phyloP scores from a whole-genome alignment of 768 basidiomycete genomes.

The Antrodiella citrinella region DNA sequence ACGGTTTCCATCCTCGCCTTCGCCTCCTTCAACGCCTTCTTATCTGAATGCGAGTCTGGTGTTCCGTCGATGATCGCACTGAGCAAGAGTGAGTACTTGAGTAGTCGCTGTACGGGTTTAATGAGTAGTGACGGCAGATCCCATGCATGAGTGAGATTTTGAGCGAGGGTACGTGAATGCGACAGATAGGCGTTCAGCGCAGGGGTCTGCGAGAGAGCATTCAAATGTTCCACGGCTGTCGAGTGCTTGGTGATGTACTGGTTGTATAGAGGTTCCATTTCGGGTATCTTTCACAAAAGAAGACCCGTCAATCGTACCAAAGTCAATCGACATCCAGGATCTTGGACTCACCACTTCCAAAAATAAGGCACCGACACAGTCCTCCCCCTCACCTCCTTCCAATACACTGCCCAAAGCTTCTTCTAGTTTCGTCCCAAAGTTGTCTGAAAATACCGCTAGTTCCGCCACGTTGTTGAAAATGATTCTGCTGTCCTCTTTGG shows the following conservation, averaged over 20 bases:
- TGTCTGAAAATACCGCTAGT: conserved; percentile 64
- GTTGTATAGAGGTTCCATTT: conserved; percentile 66
- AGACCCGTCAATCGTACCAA: conserved; percentile 4
- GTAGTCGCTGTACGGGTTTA: conserved; percentile 92
- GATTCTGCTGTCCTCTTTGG: conserved; percentile 55
- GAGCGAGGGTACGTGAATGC: conserved; percentile 57
- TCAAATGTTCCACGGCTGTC: conserved; percentile 62
- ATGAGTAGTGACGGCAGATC: conserved; percentile 92
- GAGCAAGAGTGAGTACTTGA: conserved; percentile 90
- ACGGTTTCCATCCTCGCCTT: conserved; percentile 60
- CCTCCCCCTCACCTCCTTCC: conserved; percentile 60
- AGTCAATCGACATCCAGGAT: conserved; percentile 5
- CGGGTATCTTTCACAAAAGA: conserved; percentile 44
- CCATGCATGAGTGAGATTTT: conserved; percentile 78
- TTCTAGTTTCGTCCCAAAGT: conserved; percentile 57
- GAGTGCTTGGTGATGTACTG: conserved; percentile 78
- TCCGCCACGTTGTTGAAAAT: conserved; percentile 76
- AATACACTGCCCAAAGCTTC: conserved; percentile 54
- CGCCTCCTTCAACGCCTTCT: conserved; percentile 45
- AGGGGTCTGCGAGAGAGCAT: conserved; percentile 39
- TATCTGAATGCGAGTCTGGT: conserved; percentile 59
- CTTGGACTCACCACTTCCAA: conserved; percentile 50
- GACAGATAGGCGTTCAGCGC: conserved; percentile 59
- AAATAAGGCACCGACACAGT: conserved; percentile 64
- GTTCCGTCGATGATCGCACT: conserved; percentile 70